phyloP scores from a whole-genome alignment of 176 grass and related monocot species.

The Carex cristatella region DNA sequence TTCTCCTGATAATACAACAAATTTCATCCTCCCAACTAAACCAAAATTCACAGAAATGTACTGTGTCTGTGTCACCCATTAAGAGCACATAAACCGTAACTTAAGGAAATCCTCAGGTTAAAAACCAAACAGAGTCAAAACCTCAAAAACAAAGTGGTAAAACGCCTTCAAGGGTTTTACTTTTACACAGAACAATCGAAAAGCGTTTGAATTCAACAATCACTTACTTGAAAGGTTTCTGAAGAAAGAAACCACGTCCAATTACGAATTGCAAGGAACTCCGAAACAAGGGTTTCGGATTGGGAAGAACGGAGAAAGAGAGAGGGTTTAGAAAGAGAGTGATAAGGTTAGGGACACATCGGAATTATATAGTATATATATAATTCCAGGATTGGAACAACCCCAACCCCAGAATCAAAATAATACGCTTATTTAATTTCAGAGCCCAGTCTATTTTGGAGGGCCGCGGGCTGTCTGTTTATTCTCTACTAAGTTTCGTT shows the following conservation, averaged over 20 bases:
- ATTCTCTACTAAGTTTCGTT: too few species aligned
- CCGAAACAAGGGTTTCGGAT: constrained; percentile 1
- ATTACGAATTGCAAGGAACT: background rate
- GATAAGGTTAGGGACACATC: background rate
- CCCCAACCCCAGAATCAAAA: background rate
- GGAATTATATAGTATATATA: background rate
- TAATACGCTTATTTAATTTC: background rate
- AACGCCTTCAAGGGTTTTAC: background rate
- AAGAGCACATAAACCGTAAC: background rate
- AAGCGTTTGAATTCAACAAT: background rate
- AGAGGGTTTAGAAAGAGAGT: constrained; percentile 6
- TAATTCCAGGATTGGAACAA: too few species aligned
- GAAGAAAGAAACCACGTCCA: background rate
- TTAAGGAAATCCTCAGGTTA: background rate
- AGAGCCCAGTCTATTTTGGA: background rate
- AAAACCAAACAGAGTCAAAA: background rate
- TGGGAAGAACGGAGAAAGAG: background rate
- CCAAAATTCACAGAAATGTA: background rate
- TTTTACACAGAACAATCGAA: background rate
- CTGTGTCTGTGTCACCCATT: background rate
- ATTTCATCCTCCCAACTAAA: background rate
- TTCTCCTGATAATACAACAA: background rate
- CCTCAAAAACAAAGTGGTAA: background rate
- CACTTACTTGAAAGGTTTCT: background rate
- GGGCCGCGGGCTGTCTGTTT: too few species aligned